phyloP scores from a whole-genome alignment of 2,329 filamentous ascomycete species.

The Didymella glomerata region DNA sequence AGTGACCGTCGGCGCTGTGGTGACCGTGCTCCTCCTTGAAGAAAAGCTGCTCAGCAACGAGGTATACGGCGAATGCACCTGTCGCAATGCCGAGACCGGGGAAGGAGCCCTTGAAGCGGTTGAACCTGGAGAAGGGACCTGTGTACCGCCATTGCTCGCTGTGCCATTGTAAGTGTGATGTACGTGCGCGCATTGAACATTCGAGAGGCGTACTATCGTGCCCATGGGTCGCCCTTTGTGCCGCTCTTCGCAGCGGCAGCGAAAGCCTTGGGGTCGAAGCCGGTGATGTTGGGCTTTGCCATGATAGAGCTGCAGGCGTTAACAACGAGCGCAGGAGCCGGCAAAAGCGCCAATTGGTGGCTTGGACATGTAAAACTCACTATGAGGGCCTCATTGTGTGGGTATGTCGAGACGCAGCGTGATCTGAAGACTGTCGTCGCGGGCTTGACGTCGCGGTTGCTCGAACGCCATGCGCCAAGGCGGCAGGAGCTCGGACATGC shows the following conservation, averaged over 20 bases:
- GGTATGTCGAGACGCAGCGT: constrained; percentile 28
- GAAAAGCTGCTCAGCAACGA: constrained; percentile 88
- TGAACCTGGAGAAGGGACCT: constrained; percentile 85
- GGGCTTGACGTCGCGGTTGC: constrained; percentile 21
- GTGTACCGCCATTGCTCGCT: constrained; percentile 97
- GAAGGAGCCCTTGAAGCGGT: constrained; percentile 86
- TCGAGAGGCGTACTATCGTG: constrained; percentile 62
- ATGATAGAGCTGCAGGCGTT: constrained; percentile 51
- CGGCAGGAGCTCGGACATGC: constrained; percentile 15
- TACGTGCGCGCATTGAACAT: constrained; percentile 6
- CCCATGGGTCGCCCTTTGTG: constrained; percentile 69
- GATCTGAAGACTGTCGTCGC: constrained; percentile 32
- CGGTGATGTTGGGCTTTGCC: constrained; percentile 77
- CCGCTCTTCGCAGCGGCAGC: constrained; percentile 71
- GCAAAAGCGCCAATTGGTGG: constrained; percentile 12
- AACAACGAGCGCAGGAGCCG: constrained; percentile 25
- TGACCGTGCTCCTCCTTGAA: constrained; percentile 67
- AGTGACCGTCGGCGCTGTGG: constrained; percentile 41
- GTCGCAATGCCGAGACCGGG: constrained; percentile 92
- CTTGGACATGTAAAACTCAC: constrained; percentile 27
- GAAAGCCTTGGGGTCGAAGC: constrained; percentile 87
- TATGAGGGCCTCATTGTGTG: constrained; percentile 37
- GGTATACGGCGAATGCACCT: constrained; percentile 89
- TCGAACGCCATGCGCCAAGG: constrained; percentile 13
- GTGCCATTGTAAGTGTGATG: constrained; percentile 33